A percentile compares a stretch with the other conserved stretches of the same genome.
These are phyloP conservation scores for Rhododendron griersonianum DNA, from an alignment of 148 eudicot species.

Conservation along the genomic window DNA sequence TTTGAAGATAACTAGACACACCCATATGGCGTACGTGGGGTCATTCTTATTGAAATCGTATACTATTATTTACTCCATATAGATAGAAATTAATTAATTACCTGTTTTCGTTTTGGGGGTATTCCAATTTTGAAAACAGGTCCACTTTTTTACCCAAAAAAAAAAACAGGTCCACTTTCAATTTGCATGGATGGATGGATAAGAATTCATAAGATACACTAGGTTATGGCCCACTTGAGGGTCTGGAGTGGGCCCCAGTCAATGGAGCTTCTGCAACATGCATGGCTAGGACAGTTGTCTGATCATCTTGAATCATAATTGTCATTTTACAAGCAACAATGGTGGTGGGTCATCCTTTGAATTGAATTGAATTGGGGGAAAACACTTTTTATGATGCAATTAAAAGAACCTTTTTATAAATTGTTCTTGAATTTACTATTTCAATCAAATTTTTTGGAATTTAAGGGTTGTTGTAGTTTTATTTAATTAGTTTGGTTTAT, in stretches of 20 bases:
- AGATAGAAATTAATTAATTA: too few relatives aligned
- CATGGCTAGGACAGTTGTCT: constrained; percentile 13
- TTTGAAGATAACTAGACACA: too few relatives aligned
- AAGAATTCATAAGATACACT: neutral
- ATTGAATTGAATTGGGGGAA: neutral
- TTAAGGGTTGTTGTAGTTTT: neutral
- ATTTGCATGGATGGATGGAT: neutral
- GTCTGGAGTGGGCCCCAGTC: neutral
- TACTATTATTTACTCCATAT: too few relatives aligned
- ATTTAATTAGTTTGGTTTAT: neutral
- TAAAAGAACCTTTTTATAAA: neutral
- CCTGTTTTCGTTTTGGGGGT: neutral
- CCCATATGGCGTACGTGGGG: too few relatives aligned
- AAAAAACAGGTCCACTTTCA: neutral
- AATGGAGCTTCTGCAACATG: neutral
- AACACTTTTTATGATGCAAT: neutral
- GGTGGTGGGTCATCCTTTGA: neutral
- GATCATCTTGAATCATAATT: constrained; percentile 10
- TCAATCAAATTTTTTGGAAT: neutral
- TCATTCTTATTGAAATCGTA: too few relatives aligned
- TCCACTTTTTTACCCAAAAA: neutral
- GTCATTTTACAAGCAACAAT: neutral
- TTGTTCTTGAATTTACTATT: neutral
- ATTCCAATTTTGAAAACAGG: neutral
- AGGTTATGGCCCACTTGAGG: neutral